Evolutionary conservation across 768 basidiomycete species (phyloP).

Genomic region (Mycena latifolia): DNA sequence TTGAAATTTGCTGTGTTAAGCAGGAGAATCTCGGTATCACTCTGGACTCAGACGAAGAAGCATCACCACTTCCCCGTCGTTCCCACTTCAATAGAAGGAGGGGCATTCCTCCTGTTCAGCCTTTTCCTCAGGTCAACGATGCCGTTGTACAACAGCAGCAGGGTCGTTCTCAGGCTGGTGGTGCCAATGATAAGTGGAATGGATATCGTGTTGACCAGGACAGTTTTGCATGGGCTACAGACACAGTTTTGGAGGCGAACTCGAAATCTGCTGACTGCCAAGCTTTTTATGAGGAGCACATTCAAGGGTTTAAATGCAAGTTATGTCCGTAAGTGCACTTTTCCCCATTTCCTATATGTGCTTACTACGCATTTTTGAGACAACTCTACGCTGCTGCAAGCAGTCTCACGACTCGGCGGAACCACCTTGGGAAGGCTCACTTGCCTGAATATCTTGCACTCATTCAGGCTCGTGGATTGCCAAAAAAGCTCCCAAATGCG

Average conservation of each 20-base stretch:
- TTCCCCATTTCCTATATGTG: neutral
- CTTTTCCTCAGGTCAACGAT: neutral
- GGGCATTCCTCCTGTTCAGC: constrained; percentile 4
- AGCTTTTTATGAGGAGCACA: neutral
- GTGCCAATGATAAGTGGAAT: neutral
- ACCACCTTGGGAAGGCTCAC: constrained; percentile 1
- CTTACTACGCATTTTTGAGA: neutral
- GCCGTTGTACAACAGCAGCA: constrained; percentile 3
- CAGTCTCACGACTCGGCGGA: neutral
- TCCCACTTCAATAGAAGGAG: no score
- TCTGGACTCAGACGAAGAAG: neutral
- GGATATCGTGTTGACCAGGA: neutral
- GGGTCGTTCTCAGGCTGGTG: constrained; percentile 1
- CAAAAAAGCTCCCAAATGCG: constrained; percentile 5
- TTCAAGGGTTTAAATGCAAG: constrained; percentile 1
- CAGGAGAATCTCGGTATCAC: no score
- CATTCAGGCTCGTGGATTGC: neutral
- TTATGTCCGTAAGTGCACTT: constrained; percentile 1
- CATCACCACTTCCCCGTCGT: no score
- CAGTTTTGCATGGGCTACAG: neutral
- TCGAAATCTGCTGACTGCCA: neutral
- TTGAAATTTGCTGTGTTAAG: neutral
- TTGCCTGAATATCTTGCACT: neutral
- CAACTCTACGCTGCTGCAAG: neutral
- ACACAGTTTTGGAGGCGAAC: neutral